phyloP scores from a whole-genome alignment of 352 stramenopile species.

The Aphanomyces euteiches region DNA sequence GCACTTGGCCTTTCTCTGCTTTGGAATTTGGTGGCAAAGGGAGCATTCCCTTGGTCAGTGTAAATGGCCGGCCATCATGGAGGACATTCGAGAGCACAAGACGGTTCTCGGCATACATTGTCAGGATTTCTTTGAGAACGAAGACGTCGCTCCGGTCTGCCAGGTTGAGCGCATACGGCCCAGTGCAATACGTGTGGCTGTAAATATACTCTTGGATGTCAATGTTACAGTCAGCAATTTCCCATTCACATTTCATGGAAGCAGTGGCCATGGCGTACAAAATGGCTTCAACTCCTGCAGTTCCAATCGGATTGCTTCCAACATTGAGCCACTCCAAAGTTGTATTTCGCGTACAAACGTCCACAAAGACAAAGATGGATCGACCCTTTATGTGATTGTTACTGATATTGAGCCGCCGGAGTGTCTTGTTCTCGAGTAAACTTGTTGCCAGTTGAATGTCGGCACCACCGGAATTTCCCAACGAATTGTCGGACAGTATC shows the following conservation, averaged over 20 bases:
- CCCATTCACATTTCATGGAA: constrained; percentile 52
- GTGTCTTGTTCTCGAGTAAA: constrained; percentile 61
- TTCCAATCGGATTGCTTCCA: constrained; percentile 66
- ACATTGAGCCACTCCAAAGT: constrained; percentile 50
- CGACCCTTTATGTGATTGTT: constrained; percentile 68
- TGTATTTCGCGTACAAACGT: constrained; percentile 55
- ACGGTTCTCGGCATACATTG: constrained; percentile 55
- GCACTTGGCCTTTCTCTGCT: constrained; percentile 44
- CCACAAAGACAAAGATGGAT: constrained; percentile 56
- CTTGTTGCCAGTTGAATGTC: constrained; percentile 59
- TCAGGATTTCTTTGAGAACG: constrained; percentile 53
- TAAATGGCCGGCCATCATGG: constrained; percentile 46
- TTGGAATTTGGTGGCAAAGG: constrained; percentile 32
- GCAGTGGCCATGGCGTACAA: constrained; percentile 48
- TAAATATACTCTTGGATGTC: constrained; percentile 34
- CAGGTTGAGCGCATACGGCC: constrained; percentile 53
- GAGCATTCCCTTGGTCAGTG: constrained; percentile 38
- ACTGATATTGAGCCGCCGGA: constrained; percentile 54
- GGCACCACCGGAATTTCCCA: constrained; percentile 63
- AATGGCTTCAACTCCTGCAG: constrained; percentile 54
- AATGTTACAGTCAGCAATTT: constrained; percentile 65
- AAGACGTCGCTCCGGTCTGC: constrained; percentile 48
- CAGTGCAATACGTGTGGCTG: constrained; percentile 33
- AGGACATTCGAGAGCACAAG: constrained; percentile 48
- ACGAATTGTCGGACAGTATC: constrained; percentile 64